Percentiles rank a stretch among this genome's conserved stretches.
These are phyloP conservation scores for Rugosomyces carneus DNA, from an alignment of 1,284 basidiomycete genomes.

Conservation along the genomic window DNA sequence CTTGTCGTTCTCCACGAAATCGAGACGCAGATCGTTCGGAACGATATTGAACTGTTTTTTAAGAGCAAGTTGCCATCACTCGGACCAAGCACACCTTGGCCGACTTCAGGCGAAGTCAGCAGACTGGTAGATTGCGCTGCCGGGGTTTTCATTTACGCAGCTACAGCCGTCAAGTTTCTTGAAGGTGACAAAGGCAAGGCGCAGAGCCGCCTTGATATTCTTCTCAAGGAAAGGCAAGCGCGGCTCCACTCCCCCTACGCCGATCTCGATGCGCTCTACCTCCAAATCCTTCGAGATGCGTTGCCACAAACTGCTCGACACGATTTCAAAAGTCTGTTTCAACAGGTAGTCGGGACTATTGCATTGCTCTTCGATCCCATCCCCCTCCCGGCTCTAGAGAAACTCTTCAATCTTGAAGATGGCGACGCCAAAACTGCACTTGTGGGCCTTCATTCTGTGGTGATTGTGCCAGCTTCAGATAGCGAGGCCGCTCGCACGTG, in stretches of 20 bases:
- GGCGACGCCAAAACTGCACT: constrained; percentile 10
- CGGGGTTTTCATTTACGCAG: constrained; percentile 22
- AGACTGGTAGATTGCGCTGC: constrained; percentile 11
- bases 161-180: constrained; percentile 20
- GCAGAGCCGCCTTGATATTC: not conserved
- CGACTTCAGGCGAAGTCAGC: constrained; percentile 9
- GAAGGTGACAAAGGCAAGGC: constrained; percentile 12
- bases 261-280: constrained; percentile 16
- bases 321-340: constrained; percentile 4
- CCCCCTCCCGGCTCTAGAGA: constrained; percentile 5
- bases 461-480: constrained; percentile 13
- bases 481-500: constrained; percentile 9
- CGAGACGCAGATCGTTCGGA: constrained; percentile 8
- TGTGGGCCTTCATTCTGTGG: constrained; percentile 15
- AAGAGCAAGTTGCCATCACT: not conserved
- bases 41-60: constrained; percentile 18
- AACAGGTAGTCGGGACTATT: constrained; percentile 15
- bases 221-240: constrained; percentile 10
- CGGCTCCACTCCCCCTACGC: constrained; percentile 1
- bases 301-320: constrained; percentile 7
- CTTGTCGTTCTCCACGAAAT: constrained; percentile 15
- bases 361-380: constrained; percentile 15
- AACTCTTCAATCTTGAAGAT: constrained; percentile 7
- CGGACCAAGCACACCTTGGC: constrained; percentile 7
- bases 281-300: constrained; percentile 9